Evolutionary conservation across 805 yeast species (phyloP), one percentile per base, ranked within the genome.

Genomic region (Metschnikowia koreensis): DNA sequence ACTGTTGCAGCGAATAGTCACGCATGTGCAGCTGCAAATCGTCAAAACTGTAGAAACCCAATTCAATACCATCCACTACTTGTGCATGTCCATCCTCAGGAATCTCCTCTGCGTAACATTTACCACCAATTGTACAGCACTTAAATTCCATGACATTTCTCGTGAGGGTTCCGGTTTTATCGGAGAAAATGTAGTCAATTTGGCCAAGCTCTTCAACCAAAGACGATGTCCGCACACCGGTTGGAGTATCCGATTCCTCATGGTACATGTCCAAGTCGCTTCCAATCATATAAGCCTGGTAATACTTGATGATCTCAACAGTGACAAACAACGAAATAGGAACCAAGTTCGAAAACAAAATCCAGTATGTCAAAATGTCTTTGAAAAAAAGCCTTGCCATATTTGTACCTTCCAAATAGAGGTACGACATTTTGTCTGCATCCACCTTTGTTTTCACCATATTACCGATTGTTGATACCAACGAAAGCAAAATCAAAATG

Each of bases 151-250:
- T 94, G 50, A 94, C 86, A 65, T 94, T 94, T 69, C 97, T 75
- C 0, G 99, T 94, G 53, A 94, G 76, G 0, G 99, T 94, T 31
- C 99, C 99, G 0, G 99, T 94, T 66, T 94, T 94, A 69, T 94
- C 99, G 67, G 97, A 89, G 71, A 94, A 94, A 22, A 94, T 88
- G 65, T 91, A 92, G 66, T 93, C 96, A 62, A 94, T 92, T 68
- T 94, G 99, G 28, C 99, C 99, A 57, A 94, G 76, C 62, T 94
- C 99, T 69, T 94, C 99, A 7, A 94, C 99, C 60, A 94, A 77
- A 12, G 97, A 87, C 1, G 98, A 93, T 0, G 99, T 93, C 57
- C 99, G 79, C 16, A 94, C 97, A 5, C 92, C 91, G 0, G 97
- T 87, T 1, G 99, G 98, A 0, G 97, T 91, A 64, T 94, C 98